These are phyloP conservation scores for Oligophagozyma castellii DNA, from an alignment of 1,139 yeast species.

Conservation along the genomic window DNA sequence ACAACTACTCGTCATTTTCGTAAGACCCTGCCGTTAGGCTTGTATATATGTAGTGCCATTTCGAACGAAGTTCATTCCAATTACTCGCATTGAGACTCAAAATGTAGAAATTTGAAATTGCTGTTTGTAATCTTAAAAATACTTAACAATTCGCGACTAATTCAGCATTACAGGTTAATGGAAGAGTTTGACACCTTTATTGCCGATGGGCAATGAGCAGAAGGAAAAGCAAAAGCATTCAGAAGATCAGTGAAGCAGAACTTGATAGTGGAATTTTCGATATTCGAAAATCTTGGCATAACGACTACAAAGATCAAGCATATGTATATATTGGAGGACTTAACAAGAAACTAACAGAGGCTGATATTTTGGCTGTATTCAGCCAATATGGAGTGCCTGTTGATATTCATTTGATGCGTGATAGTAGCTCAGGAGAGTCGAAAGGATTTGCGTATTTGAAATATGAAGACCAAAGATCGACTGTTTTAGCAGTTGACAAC, in stretches of 20 bases:
- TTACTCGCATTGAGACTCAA: no score
- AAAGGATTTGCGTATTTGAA: constrained; percentile 73
- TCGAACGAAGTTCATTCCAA: no score
- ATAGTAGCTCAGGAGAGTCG: constrained; percentile 52
- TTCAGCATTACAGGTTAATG: no score
- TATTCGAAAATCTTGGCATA: constrained; percentile 70
- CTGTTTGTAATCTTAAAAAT: no score
- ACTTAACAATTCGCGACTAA: no score
- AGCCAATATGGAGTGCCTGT: constrained; percentile 88
- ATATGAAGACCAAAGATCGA: constrained; percentile 70
- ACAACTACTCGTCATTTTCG: no score
- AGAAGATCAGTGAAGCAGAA: constrained; percentile 54
- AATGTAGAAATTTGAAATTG: no score
- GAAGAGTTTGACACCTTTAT: no score
- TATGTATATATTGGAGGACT: constrained; percentile 60
- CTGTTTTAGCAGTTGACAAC: constrained; percentile 81
- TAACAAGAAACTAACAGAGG: constrained; percentile 50
- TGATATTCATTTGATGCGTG: constrained; percentile 59
- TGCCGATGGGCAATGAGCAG: no score
- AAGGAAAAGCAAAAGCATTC: no score
- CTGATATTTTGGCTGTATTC: constrained; percentile 64
- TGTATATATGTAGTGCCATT: no score
- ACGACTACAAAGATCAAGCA: constrained; percentile 64
- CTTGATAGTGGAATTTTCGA: constrained; percentile 44
- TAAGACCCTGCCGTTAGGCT: no score